Evolutionary conservation across 495 filamentous ascomycete species (phyloP).

Genomic region (Tuber calosporum): DNA sequence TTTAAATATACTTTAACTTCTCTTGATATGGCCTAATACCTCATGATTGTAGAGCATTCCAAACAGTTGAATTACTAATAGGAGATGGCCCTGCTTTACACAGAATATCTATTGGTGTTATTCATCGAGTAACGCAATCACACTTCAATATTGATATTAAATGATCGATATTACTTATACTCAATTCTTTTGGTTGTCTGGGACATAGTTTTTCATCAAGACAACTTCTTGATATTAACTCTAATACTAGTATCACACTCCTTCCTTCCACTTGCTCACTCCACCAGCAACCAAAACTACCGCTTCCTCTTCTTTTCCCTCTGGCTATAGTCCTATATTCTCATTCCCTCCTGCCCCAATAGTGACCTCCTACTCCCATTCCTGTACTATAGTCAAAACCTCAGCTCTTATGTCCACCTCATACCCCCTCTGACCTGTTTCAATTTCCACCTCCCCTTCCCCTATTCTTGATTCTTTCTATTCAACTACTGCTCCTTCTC

Average conservation of each 20-base stretch:
- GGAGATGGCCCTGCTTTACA: not conserved
- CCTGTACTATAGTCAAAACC: no score
- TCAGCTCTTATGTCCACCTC: no score
- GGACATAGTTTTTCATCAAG: not conserved
- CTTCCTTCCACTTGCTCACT: no score
- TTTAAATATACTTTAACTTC: slow-evolving; percentile 4
- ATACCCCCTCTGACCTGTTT: no score
- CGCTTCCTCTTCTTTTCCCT: no score
- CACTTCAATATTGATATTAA: not conserved
- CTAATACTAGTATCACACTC: not conserved
- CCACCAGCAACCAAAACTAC: no score
- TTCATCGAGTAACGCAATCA: not conserved
- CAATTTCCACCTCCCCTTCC: no score
- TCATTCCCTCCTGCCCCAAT: no score
- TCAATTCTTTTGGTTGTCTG: not conserved
- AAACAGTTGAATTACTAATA: not conserved
- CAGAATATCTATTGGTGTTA: not conserved
- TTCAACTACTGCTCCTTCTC: no score
- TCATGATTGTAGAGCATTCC: not conserved
- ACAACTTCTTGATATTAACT: slow-evolving; percentile 6
- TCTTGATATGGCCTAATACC: slow-evolving; percentile 10
- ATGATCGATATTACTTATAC: not conserved
- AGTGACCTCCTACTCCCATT: no score
- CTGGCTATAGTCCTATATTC: no score
- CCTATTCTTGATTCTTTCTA: no score